Evolutionary conservation across 2,329 filamentous ascomycete species (phyloP), one percentile per base, ranked within the genome.

Genomic region (Microdochium bolleyi): DNA sequence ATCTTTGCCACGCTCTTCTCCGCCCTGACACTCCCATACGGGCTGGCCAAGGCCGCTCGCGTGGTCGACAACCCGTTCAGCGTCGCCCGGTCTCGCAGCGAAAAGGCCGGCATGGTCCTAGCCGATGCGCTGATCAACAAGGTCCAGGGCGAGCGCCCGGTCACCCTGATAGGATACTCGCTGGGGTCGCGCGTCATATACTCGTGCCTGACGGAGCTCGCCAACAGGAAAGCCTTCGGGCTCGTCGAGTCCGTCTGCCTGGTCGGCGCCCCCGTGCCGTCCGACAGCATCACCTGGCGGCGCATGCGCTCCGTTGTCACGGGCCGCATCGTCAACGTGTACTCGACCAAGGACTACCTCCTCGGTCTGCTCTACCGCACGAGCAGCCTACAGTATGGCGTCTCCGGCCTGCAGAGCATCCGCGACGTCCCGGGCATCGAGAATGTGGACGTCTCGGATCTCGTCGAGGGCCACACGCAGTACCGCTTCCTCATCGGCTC

Each of bases 321-420:
- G 30, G 91, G 92, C 0, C 82, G 91, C 21, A 76, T 96, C 9
- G 80, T 96, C 61, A 97, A 96, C 60, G 89, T 92, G 2, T 96
- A 87, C 66, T 94, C 88, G 2, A 83, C 87, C 44, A 88, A 89
- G 46, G 92, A 97, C 67, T 92, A 90, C 59, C 84, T 96, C 24
- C 84, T 96, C 2, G 91, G 83, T 1, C 95, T 96, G 65, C 74
- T 96, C 32, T 95, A 95, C 67, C 84, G 92, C 41, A 91, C 87
- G 2, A 90, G 87, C 53, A 91, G 87, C 61, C 79, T 94, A 30
- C 88, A 95, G 59, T 85, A 87, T 54, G 92, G 92, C 1, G 80
- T 96, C 22, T 90, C 92, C 0, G 92, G 92, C 0, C 71, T 97
- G 16, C 87, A 95, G 64, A 78, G 81, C 8, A 81, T 94, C 37